Conservation (phyloP, 176 grass and related monocot species). For the Chrysopogon serrulatus region DNA sequence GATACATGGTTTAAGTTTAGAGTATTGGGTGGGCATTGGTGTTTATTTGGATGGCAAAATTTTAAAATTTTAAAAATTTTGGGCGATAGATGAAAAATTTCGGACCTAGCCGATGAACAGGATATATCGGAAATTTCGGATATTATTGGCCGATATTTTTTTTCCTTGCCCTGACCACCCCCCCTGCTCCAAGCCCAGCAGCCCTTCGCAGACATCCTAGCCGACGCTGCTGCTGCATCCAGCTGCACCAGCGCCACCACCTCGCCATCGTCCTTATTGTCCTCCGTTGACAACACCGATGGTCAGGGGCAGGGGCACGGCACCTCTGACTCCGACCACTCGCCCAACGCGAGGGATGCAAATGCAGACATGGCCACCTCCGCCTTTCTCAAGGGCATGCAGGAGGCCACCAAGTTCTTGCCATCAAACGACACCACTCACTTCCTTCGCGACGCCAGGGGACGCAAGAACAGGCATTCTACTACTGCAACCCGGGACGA, state of each 20-base stretch:
- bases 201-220: constrained; percentile 42
- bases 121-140: too few species aligned
- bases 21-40: too few species aligned
- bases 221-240: background rate
- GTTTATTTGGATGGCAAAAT: too few species aligned
- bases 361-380: constrained; percentile 9
- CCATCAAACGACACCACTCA: background rate
- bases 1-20: too few species aligned
- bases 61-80: too few species aligned
- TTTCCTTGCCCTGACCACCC: too few species aligned
- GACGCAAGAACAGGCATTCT: constrained; percentile 5
- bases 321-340: background rate
- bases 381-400: constrained; percentile 40
- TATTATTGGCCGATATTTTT: too few species aligned
- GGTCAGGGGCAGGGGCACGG: too few species aligned
- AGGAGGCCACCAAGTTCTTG: constrained; percentile 59
- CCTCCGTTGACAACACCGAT: background rate
- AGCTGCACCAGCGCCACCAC: background rate
- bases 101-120: too few species aligned
- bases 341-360: background rate
- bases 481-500: background rate
- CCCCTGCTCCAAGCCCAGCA: too few species aligned
- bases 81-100: too few species aligned
- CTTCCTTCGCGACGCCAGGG: background rate
- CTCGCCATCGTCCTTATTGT: background rate